Conservation (phyloP, 208 protist genomes). For the Trypanosoma grayi region DNA sequence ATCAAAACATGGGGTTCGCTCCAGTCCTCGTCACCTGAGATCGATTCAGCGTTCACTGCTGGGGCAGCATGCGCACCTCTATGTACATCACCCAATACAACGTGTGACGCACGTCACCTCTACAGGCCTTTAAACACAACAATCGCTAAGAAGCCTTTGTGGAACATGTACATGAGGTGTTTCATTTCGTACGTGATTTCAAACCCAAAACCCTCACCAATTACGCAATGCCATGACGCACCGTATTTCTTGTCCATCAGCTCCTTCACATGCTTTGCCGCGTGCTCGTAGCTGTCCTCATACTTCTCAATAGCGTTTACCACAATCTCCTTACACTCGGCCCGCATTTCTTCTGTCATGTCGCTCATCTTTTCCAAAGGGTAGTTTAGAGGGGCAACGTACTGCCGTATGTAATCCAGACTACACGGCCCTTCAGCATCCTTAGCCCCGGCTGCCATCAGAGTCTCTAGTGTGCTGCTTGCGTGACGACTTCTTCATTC, state of each 20-base stretch:
- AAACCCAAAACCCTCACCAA: conserved; percentile 94
- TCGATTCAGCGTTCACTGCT: too few relatives aligned
- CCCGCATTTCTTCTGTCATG: conserved; percentile 95
- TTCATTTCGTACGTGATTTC: conserved; percentile 94
- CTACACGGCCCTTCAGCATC: conserved; percentile 78
- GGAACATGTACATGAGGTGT: conserved; percentile 94
- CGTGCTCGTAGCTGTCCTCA: conserved; percentile 91
- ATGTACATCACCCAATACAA: not conserved
- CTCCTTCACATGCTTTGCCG: conserved; percentile 93
- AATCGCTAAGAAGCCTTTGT: conserved; percentile 89
- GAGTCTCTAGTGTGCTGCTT: not conserved
- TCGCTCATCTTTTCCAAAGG: conserved; percentile 91
- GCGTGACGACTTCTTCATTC: conserved; percentile 5
- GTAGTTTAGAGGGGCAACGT: conserved; percentile 75
- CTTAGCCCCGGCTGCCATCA: conserved; percentile 58
- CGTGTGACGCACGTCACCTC: not conserved
- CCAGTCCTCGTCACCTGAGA: too few relatives aligned
- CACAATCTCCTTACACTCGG: conserved; percentile 92
- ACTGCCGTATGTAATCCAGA: conserved; percentile 74
- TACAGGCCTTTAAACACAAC: conserved; percentile 94
- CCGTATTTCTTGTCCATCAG: conserved; percentile 96
- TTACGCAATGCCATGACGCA: conserved; percentile 93
- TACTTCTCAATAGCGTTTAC: conserved; percentile 93
- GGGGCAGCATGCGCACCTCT: not conserved
- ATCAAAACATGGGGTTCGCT: too few relatives aligned